Evolutionary conservation across 2,329 filamentous ascomycete genomes (phyloP), one percentile per base, ranked within the genome.

Genomic region (Aspergillus luchuensis): DNA sequence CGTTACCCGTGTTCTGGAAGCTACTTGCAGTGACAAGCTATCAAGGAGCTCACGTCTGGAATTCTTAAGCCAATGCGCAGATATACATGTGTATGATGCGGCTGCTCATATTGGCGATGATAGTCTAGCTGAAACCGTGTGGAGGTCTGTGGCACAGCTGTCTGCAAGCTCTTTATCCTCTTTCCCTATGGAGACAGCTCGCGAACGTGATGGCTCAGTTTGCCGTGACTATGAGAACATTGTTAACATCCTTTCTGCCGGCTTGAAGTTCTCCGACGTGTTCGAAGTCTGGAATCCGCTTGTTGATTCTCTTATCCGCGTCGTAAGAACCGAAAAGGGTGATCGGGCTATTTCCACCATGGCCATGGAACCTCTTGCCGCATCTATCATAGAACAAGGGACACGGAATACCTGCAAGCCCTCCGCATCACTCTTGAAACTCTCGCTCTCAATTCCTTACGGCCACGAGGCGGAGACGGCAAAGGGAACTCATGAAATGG

Each of bases 361-460:
- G 23, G 81, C 92, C 1, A 80, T 93, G 41, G 91, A 96, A 62
- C 89, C 89, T 1, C 69, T 95, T 3, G 85, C 90, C 0, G 88
- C 85, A 66, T 69, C 75, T 1, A 66, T 89, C 4, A 67, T 80
- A 39, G 56, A 59, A 33, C 73, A 71, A 51, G 60, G 60, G 43
- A 53, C 69, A 15, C 63, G 71, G 4, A 64, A 71, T 36, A 68
- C 70, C 4, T 73, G 68, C 61, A 59, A 80, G 81, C 57, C 76
- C 66, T 63, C 66, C 72, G 68, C 65, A 39, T 68, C 69, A 15
- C 65, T 78, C 5, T 63, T 78, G 23, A 60, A 67, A 8, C 70
- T 76, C 54, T 74, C 73, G 39, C 66, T 79, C 36, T 73, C 81
- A 13, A 66, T 76, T 47, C 61, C 70, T 33, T 73, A 72, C 55